Evolutionary conservation across 2,329 filamentous ascomycete genomes (phyloP).

Genomic region (Pseudogymnoascus sp.): DNA sequence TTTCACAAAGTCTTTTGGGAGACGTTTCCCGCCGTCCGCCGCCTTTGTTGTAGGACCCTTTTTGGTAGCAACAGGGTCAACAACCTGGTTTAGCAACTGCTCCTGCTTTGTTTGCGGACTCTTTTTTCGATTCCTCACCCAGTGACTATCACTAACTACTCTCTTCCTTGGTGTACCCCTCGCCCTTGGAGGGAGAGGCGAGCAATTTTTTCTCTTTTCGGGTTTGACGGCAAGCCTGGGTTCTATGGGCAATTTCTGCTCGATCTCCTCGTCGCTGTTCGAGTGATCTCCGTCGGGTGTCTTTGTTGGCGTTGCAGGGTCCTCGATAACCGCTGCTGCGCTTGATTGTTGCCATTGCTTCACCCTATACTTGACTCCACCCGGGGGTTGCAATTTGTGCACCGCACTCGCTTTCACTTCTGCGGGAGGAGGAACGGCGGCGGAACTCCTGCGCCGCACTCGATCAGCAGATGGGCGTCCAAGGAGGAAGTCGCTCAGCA

Average conservation of each 20-base stretch:
- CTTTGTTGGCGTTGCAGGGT: conserved; percentile 40
- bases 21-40: background rate
- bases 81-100: background rate
- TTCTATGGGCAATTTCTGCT: background rate
- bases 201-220: conserved; percentile 11
- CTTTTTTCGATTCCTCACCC: conserved; percentile 48
- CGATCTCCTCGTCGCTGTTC: background rate
- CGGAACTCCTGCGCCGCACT: conserved; percentile 47
- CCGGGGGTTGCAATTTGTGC: conserved; percentile 51
- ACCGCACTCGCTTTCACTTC: conserved; percentile 44
- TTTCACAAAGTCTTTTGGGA: conserved; percentile 37
- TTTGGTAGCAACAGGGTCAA: background rate
- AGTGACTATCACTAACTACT: conserved; percentile 88
- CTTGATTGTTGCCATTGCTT: conserved; percentile 77
- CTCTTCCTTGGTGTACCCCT: conserved; percentile 62
- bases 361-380: conserved; percentile 68
- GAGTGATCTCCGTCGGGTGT: conserved; percentile 41
- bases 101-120: background rate
- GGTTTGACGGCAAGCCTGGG: conserved; percentile 7
- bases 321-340: conserved; percentile 51
- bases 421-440: conserved; percentile 43
- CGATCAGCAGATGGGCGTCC: conserved; percentile 49
- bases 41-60: background rate
- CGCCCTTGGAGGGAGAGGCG: background rate
- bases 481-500: conserved; percentile 49